Conservation (phyloP, 371 early-diverging fungal species). For the Mortierella sp. region DNA sequence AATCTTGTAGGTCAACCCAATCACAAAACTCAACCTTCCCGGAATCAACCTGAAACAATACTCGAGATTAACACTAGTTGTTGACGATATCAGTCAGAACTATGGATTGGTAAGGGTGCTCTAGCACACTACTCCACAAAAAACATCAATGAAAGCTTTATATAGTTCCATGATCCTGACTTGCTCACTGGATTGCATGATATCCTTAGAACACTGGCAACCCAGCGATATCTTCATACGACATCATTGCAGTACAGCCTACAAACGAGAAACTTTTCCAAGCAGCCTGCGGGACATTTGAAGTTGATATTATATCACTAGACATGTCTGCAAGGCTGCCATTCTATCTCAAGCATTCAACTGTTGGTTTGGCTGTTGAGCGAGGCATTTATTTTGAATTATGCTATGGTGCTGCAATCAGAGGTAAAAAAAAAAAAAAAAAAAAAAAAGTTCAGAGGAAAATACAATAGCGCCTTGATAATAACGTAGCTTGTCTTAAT, state of each 20-base stretch:
- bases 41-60: slow-evolving; percentile 62
- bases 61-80: slow-evolving; percentile 71
- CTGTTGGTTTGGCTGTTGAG: slow-evolving; percentile 76
- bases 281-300: slow-evolving; percentile 80
- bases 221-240: slow-evolving; percentile 69
- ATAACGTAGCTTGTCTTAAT: neutral
- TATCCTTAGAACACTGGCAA: slow-evolving; percentile 62
- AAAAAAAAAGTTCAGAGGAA: neutral
- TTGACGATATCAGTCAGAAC: slow-evolving; percentile 72
- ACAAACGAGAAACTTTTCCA: slow-evolving; percentile 82
- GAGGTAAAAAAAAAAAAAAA: slow-evolving; percentile 62
- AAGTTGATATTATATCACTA: slow-evolving; percentile 91
- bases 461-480: neutral
- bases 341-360: slow-evolving; percentile 76
- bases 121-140: too few relatives aligned
- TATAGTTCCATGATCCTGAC: neutral
- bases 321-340: slow-evolving; percentile 83
- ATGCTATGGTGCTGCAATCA: slow-evolving; percentile 78
- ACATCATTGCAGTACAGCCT: slow-evolving; percentile 89
- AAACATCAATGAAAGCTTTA: too few relatives aligned
- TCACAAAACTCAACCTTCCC: slow-evolving; percentile 60
- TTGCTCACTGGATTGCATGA: slow-evolving; percentile 2
- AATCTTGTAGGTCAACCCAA: slow-evolving; percentile 57
- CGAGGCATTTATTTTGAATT: slow-evolving; percentile 92
- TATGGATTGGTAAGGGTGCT: slow-evolving; percentile 69